Conservation (phyloP, 2,329 filamentous ascomycete genomes). For the Teratosphaeria destructans region DNA sequence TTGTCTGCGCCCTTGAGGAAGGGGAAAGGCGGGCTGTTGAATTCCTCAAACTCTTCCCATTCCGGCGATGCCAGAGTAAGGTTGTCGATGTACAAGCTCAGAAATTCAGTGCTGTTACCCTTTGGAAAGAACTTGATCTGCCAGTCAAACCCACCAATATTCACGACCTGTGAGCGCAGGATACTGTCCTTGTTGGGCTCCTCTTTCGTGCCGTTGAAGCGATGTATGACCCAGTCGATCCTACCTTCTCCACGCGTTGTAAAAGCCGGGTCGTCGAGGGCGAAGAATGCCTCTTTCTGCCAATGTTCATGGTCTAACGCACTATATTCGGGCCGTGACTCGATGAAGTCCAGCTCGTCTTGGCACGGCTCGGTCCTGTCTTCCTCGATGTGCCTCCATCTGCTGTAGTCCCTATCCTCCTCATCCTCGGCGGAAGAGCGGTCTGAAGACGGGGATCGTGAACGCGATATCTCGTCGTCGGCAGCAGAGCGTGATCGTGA, state of each 20-base stretch:
- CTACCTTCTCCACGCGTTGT: slow-evolving; percentile 43
- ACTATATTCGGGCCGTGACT: slow-evolving; percentile 40
- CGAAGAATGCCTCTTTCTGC: slow-evolving; percentile 46
- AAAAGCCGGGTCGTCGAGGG: slow-evolving; percentile 49
- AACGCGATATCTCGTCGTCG: not conserved
- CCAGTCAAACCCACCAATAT: slow-evolving; percentile 52
- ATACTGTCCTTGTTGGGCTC: slow-evolving; percentile 48
- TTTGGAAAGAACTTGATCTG: slow-evolving; percentile 55
- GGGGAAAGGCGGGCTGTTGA: slow-evolving; percentile 20
- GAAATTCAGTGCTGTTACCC: slow-evolving; percentile 47
- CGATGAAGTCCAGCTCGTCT: slow-evolving; percentile 49
- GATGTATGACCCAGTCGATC: slow-evolving; percentile 49
- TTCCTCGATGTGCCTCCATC: slow-evolving; percentile 39
- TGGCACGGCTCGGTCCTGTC: slow-evolving; percentile 47
- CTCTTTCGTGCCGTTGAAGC: slow-evolving; percentile 51
- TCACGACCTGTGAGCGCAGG: slow-evolving; percentile 48
- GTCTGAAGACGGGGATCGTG: slow-evolving; percentile 1
- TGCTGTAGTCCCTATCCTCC: slow-evolving; percentile 18
- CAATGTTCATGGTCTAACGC: slow-evolving; percentile 50
- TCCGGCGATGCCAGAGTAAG: slow-evolving; percentile 33
- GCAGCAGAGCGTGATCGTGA: not conserved
- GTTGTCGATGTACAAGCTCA: slow-evolving; percentile 54
- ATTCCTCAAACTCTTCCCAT: slow-evolving; percentile 15
- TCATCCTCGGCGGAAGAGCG: slow-evolving; percentile 12
- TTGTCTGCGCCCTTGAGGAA: slow-evolving; percentile 12